Conservation (phyloP, 2,329 filamentous ascomycete genomes). For the Polytolypa hystricis region DNA sequence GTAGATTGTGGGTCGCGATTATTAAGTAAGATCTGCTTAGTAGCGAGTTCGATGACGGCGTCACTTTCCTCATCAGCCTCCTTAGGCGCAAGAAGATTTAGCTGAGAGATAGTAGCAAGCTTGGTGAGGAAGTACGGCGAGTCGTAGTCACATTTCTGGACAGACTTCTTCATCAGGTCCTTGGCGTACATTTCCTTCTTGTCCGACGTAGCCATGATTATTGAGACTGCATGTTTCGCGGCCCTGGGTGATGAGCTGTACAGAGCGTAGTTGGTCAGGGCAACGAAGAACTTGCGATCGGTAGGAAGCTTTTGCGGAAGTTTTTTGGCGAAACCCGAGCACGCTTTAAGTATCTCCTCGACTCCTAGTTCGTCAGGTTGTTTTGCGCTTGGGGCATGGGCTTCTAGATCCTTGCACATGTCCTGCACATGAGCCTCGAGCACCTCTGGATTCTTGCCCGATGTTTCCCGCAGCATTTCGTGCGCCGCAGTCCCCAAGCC, state of each 20-base stretch:
- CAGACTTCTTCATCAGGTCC: slow-evolving; percentile 65
- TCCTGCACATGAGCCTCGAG: slow-evolving; percentile 90
- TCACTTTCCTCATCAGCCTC: slow-evolving; percentile 64
- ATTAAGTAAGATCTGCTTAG: slow-evolving; percentile 62
- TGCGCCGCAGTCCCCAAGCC: slow-evolving; percentile 70
- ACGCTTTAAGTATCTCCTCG: slow-evolving; percentile 89
- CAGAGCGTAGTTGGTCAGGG: slow-evolving; percentile 71
- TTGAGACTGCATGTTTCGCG: slow-evolving; percentile 87
- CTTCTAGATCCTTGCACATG: slow-evolving; percentile 73
- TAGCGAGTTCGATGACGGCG: slow-evolving; percentile 64
- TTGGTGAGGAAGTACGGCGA: slow-evolving; percentile 59
- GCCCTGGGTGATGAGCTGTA: slow-evolving; percentile 71
- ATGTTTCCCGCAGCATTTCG: slow-evolving; percentile 85
- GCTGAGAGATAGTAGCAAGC: slow-evolving; percentile 45
- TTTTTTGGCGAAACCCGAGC: slow-evolving; percentile 78
- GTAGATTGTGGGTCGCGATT: slow-evolving; percentile 43
- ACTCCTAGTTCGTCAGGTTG: slow-evolving; percentile 59
- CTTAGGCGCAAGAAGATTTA: slow-evolving; percentile 63
- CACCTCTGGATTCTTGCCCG: slow-evolving; percentile 73
- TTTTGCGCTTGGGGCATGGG: slow-evolving; percentile 62
- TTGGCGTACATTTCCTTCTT: slow-evolving; percentile 76
- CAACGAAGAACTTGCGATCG: slow-evolving; percentile 69
- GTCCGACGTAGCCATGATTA: slow-evolving; percentile 67
- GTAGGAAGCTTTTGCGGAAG: slow-evolving; percentile 74
- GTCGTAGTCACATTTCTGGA: slow-evolving; percentile 63